Evolutionary conservation across 73 alveolate genomes (phyloP).

Genomic region (Diophrys sp.): DNA sequence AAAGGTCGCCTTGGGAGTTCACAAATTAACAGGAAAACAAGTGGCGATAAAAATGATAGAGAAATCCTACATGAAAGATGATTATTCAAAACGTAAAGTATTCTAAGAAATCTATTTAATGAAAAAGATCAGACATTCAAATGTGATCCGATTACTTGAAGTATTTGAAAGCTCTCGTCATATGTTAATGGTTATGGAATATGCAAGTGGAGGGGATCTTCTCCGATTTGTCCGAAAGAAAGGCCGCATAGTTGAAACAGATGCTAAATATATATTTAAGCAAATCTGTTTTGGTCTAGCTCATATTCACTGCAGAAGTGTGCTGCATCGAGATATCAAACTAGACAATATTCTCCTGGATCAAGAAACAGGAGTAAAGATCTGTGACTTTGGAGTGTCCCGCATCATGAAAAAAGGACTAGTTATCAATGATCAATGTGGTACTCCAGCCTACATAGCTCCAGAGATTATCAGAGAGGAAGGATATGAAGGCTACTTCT

Average conservation of each 20-base stretch:
- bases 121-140: constrained; percentile 77
- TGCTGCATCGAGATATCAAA: constrained; percentile 82
- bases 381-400: constrained; percentile 96
- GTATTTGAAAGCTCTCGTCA: constrained; percentile 65
- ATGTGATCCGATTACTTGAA: constrained; percentile 70
- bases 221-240: constrained; percentile 45
- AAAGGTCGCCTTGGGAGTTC: constrained; percentile 53
- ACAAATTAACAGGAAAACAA: constrained; percentile 90
- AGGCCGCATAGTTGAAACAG: constrained; percentile 58
- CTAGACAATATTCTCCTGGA: no score
- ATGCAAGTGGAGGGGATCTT: constrained; percentile 74
- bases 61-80: constrained; percentile 89
- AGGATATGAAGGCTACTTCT: constrained; percentile 84
- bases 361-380: constrained; percentile 77
- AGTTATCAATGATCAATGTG: constrained; percentile 76
- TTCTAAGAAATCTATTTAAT: constrained; percentile 82
- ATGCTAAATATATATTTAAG: constrained; percentile 63
- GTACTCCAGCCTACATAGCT: no score
- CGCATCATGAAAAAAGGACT: constrained; percentile 65
- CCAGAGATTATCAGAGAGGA: constrained; percentile 76
- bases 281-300: constrained; percentile 70
- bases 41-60: constrained; percentile 97
- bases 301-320: constrained; percentile 71
- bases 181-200: constrained; percentile 67
- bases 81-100: constrained; percentile 86